These are phyloP conservation scores for Solanum phureja DNA, from an alignment of 257 asterid species.

Conservation along the genomic window DNA sequence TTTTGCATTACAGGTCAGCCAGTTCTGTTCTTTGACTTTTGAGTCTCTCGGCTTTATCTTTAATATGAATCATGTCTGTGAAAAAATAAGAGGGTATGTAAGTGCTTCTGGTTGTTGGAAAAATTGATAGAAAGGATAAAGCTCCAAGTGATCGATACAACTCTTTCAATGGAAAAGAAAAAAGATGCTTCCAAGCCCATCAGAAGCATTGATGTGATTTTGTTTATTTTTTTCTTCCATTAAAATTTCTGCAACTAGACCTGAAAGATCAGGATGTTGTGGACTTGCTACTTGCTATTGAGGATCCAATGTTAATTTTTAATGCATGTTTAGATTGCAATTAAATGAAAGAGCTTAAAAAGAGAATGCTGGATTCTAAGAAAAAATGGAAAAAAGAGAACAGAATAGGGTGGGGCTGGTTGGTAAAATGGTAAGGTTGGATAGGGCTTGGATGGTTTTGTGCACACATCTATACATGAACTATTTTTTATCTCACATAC, in stretches of 20 bases:
- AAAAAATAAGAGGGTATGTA: background rate
- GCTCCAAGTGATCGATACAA: background rate
- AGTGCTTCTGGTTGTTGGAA: background rate
- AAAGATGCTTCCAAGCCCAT: background rate
- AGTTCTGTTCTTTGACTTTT: background rate
- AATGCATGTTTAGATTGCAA: background rate
- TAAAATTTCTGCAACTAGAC: background rate
- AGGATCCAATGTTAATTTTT: background rate
- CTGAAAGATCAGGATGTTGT: background rate
- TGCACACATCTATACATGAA: background rate
- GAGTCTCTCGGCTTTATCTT: background rate
- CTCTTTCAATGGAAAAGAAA: background rate
- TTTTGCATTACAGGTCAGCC: background rate
- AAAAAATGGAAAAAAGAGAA: background rate
- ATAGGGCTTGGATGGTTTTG: background rate
- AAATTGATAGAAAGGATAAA: background rate
- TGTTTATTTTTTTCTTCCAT: background rate
- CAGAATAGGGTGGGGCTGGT: background rate
- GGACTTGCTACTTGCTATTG: background rate
- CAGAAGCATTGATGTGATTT: background rate
- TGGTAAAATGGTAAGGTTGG: background rate
- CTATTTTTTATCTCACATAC: background rate
- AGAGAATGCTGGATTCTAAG: background rate
- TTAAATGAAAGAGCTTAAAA: background rate
- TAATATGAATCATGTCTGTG: background rate